Base-by-base conservation (phyloP, 2,329 filamentous ascomycete species). In the Colletotrichum sp. region DNA sequence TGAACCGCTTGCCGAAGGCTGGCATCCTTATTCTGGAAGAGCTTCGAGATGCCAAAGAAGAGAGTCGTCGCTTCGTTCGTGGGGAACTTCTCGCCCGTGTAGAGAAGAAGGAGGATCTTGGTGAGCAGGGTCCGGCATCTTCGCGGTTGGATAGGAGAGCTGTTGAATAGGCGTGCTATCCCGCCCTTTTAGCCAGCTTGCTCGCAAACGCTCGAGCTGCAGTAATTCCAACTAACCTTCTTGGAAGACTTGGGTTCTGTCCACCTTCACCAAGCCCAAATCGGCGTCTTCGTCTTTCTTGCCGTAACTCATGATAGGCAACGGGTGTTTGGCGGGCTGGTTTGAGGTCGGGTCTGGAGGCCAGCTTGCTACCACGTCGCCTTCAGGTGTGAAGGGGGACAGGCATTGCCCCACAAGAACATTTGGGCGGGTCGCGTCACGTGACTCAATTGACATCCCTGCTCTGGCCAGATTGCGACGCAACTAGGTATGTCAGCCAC, bases 211-310 rank as follows among this genome's bases (percentile, higher is more conserved):
- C 64, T 49, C 65, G 52, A 68, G 74, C 64, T 72, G 59, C 26
- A 36, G 13, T 18, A 62, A 60, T 13, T 10, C 16, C 21, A 52
- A 68, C 89, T 84, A 87, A 98, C 97, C 97, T 94, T 99, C 97
- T 90, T 99, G 97, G 87, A 99, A 99, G 79, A 99, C 97, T 82
- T 96, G 96, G 73, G 96, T 98, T 83, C 98, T 94, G 89, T 99
- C 97, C 83, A 99, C 95, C 91, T 96, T 98, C 90, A 99, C 94
- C 89, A 99, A 92, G 84, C 95, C 94, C 85, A 94, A 92, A 85
- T 98, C 96, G 84, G 94, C 95, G 90, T 99, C 97, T 91, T 99
- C 97, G 87, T 99, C 96, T 91, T 98, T 99, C 90, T 99, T 99
- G 90, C 96, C 94, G 92, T 97, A 98, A 88, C 94, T 97, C 96